Base-by-base conservation (phyloP, 2,329 filamentous ascomycete genomes). In the Colletotrichum paranaense region DNA sequence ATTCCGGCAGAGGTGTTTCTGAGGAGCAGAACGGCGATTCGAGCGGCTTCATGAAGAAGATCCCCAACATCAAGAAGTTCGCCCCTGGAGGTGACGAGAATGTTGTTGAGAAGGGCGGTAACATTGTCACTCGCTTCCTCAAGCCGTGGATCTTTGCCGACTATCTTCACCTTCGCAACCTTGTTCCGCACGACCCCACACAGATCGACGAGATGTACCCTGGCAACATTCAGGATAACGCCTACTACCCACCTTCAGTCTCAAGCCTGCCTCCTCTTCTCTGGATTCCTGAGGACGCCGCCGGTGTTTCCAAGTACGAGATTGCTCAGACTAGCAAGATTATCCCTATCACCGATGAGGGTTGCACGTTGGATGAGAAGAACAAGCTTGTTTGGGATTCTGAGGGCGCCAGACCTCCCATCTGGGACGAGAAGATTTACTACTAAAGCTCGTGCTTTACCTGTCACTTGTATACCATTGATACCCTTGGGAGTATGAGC, bases 221-320 rank as follows among this genome's bases (percentile, higher is more conserved):
- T 0, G 85, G 87, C 0, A 87, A 92, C 63, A 84, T 90, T 1
- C 90, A 93, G 79, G 85, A 87, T 12, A 88, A 93, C 62, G 95
- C 94, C 0, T 96, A 94, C 83, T 90, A 89, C 81, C 92, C 95
- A 75, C 94, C 95, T 0, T 88, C 92, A 0, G 88, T 96, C 79
- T 89, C 82, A 28, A 86, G 90, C 74, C 76, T 87, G 76, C 82
- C 89, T 1, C 93, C 94, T 2, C 84, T 94, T 35, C 86, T 98
- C n/a, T 98, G 95, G 95, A 93, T 98, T 67, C 94, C 95, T 0
- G 87, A 90, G 71, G 95, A 98, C 78, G 83, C 88, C 1, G 89
- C 91, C 28, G 93, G 94, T 11, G 89, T 98, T 55, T 94, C 92
- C 67, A 88, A 88, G 77, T 93, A 97, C 80, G 95, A 97, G 82